phyloP scores from a whole-genome alignment of 1,284 basidiomycete species.

The Kwoniella shivajii region DNA sequence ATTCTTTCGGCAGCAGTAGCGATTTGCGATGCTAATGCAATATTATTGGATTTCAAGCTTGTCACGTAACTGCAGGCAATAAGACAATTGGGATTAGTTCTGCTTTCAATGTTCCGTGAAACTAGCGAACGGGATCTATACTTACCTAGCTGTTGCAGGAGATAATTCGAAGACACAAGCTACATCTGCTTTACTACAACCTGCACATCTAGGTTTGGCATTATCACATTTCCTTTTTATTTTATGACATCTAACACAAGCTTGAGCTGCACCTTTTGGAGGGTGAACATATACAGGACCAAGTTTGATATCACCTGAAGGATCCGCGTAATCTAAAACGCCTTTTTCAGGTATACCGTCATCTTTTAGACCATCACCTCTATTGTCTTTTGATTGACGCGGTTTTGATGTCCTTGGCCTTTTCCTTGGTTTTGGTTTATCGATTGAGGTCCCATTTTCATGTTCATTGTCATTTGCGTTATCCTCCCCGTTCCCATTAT shows the following conservation, averaged over 20 bases:
- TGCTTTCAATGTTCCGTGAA: no score
- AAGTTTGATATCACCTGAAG: slow-evolving; percentile 32
- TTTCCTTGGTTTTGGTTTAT: slow-evolving; percentile 22
- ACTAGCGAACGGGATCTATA: background rate
- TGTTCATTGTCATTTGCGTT: background rate
- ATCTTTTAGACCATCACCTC: slow-evolving; percentile 4
- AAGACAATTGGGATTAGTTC: background rate
- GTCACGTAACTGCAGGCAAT: slow-evolving; percentile 31
- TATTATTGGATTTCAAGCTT: slow-evolving; percentile 35
- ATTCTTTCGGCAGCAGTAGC: slow-evolving; percentile 34
- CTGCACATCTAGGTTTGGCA: slow-evolving; percentile 41
- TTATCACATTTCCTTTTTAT: slow-evolving; percentile 51
- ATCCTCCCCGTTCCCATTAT: no score
- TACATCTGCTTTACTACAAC: slow-evolving; percentile 44
- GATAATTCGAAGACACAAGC: slow-evolving; percentile 48
- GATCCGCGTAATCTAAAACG: slow-evolving; percentile 37
- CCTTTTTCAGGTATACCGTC: slow-evolving; percentile 23
- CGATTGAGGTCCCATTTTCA: slow-evolving; percentile 1
- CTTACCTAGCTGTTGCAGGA: slow-evolving; percentile 44
- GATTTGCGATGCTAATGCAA: slow-evolving; percentile 28
- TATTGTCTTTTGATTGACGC: slow-evolving; percentile 13
- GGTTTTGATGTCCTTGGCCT: slow-evolving; percentile 22
- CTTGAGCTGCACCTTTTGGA: slow-evolving; percentile 41
- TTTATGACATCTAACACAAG: slow-evolving; percentile 47
- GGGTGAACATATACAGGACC: slow-evolving; percentile 48